These are phyloP conservation scores for Laguncularia racemosa DNA, from an alignment of 345 rosid genomes.

Conservation along the genomic window DNA sequence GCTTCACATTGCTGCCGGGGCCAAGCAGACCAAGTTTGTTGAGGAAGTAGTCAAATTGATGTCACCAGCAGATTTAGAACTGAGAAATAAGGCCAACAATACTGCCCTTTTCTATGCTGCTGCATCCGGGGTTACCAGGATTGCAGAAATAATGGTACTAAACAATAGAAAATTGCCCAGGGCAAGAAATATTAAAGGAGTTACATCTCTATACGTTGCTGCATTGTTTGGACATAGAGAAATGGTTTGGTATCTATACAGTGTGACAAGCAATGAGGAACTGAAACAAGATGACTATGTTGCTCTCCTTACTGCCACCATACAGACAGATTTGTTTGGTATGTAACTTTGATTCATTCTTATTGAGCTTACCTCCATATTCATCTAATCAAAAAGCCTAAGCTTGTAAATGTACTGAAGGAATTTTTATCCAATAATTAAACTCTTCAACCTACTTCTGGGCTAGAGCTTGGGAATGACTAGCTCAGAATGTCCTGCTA, in stretches of 20 bases:
- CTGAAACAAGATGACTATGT: constrained; percentile 17
- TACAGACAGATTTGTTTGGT: constrained; percentile 22
- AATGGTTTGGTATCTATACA: constrained; percentile 30
- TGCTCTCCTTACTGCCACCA: constrained; percentile 21
- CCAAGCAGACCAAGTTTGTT: constrained; percentile 20
- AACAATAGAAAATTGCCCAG: constrained; percentile 19
- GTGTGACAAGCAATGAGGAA: constrained; percentile 14
- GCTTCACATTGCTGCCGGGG: constrained; percentile 42
- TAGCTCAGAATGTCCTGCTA: too few relatives aligned
- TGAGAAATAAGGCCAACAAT: constrained; percentile 8
- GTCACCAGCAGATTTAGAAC: neutral
- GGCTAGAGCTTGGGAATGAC: too few relatives aligned
- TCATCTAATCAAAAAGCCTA: too few relatives aligned
- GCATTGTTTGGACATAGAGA: constrained; percentile 27
- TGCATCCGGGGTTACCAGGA: constrained; percentile 24
- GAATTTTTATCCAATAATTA: too few relatives aligned
- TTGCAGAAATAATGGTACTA: constrained; percentile 30
- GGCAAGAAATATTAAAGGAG: constrained; percentile 25
- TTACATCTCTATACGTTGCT: constrained; percentile 29
- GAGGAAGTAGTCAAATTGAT: constrained; percentile 20
- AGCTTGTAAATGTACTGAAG: too few relatives aligned
- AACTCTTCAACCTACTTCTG: too few relatives aligned
- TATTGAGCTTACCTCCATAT: neutral
- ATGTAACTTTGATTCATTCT: neutral
- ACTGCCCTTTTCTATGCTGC: constrained; percentile 24